Evolutionary conservation across 108 stramenopile species (phyloP), one percentile per base, ranked within the genome.

Genomic region (Nitzschia sp.): DNA sequence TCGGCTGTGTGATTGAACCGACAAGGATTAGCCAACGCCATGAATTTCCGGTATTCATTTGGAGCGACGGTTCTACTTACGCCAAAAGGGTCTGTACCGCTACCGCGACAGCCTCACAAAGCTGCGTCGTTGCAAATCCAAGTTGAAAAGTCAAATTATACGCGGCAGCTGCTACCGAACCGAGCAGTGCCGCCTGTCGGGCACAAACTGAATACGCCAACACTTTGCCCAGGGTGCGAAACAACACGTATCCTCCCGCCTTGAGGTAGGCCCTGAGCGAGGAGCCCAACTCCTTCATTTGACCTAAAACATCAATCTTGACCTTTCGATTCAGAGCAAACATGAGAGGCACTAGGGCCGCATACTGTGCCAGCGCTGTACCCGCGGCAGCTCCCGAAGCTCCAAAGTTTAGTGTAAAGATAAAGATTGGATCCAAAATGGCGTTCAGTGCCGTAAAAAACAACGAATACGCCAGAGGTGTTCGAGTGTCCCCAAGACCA

Each of bases 121-220:
- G 86, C 78, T 97, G 97, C 17, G 97, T 96, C 8, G 94, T 96
- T 0, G 95, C 97, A 69, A 95, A 92, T 25, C 97, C 97, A 5
- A 97, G 67, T 76, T 96, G 93, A 66, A 97, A 97, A 0, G 93
- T 94, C 0, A 97, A 75, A 64, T 92, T 92, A 82, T 97, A 95
- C 0, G 93, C 95, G 8, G 97, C 97, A 8, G 93, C 91, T 18
- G 84, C 76, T 1, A 95, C 86, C 9, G 92, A 61, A 1, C 97
- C 97, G 45, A 96, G 79, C 34, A 89, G 33, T 9, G 95, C 95
- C n/a, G 78, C 71, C 63, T 94, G 79, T 21, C 92, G 75, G 15
- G 91, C 92, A 77, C 92, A 94, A 25, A 93, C 85, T 4, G 92
- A 85, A 74, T 97, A 97, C 6, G 91, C 90, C 65, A 84, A 63